Evolutionary conservation across 2,329 filamentous ascomycete genomes (phyloP).

Genomic region (Sarocladiaceae sp.): DNA sequence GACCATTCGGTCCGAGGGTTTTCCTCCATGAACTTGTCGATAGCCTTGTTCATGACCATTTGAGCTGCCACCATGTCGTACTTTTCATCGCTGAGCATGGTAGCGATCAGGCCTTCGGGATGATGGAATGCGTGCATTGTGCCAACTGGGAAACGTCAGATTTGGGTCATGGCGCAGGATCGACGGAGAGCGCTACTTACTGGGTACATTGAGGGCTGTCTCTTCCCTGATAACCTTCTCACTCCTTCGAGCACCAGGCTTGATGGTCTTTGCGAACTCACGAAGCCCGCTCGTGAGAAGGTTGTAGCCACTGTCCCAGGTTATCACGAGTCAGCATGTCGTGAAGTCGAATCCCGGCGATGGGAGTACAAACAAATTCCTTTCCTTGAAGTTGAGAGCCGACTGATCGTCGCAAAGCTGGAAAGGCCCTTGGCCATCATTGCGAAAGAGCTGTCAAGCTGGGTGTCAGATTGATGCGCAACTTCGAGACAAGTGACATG

Average conservation of each 20-base stretch:
- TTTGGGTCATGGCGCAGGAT: neutral
- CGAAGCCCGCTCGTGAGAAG: neutral
- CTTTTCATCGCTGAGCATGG: conserved; percentile 73
- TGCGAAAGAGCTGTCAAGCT: neutral
- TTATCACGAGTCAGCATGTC: neutral
- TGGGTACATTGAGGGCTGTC: neutral
- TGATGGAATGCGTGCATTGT: conserved; percentile 75
- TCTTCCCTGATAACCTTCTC: neutral
- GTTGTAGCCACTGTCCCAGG: neutral
- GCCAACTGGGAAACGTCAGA: conserved; percentile 43
- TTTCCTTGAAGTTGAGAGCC: neutral
- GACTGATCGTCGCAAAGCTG: neutral
- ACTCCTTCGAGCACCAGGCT: neutral
- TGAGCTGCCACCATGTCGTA: conserved; percentile 79
- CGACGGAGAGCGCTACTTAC: neutral
- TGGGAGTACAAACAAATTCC: no score
- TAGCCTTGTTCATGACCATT: conserved; percentile 77
- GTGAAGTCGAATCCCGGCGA: no score
- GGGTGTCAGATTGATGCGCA: neutral
- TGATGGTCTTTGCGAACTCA: neutral
- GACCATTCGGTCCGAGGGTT: conserved; percentile 69
- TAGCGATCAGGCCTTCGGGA: conserved; percentile 68
- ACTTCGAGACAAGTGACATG: neutral
- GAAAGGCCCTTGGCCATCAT: neutral
- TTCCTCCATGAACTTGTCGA: conserved; percentile 80